These are phyloP conservation scores for Blastobotrys apis DNA, from an alignment of 1,139 yeast species.

Conservation along the genomic window DNA sequence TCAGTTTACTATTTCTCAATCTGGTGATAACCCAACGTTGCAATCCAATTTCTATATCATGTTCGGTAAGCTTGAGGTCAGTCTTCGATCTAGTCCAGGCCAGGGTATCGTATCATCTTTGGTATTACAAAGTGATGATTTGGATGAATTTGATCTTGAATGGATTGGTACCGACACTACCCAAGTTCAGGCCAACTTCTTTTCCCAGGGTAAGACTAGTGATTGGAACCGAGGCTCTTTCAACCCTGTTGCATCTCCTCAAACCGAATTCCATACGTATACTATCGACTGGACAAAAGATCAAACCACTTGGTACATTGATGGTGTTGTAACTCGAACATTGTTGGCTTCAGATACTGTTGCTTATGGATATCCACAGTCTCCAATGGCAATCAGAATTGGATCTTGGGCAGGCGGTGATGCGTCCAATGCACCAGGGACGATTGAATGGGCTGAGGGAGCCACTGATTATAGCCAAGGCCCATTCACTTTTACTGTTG, in stretches of 20 bases:
- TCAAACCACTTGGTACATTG: slow-evolving; percentile 54
- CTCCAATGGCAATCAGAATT: slow-evolving; percentile 65
- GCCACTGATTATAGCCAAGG: slow-evolving; percentile 59
- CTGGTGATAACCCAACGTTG: slow-evolving; percentile 72
- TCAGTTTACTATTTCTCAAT: slow-evolving; percentile 51
- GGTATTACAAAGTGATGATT: slow-evolving; percentile 75
- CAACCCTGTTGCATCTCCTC: slow-evolving; percentile 55
- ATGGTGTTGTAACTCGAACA: slow-evolving; percentile 52
- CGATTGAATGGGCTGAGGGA: slow-evolving; percentile 89
- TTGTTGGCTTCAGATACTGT: slow-evolving; percentile 39
- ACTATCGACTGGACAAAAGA: slow-evolving; percentile 77
- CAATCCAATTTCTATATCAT: slow-evolving; percentile 73
- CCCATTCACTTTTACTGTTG: slow-evolving; percentile 55
- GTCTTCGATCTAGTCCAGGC: slow-evolving; percentile 67
- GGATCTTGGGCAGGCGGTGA: slow-evolving; percentile 89
- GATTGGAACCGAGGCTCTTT: slow-evolving; percentile 74
- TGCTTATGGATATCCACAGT: slow-evolving; percentile 63
- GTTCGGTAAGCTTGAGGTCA: slow-evolving; percentile 79
- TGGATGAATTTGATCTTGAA: slow-evolving; percentile 82
- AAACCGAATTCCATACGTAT: slow-evolving; percentile 62
- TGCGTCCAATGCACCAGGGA: slow-evolving; percentile 57
- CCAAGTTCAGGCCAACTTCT: slow-evolving; percentile 74
- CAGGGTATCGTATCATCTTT: slow-evolving; percentile 73
- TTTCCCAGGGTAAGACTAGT: slow-evolving; percentile 69
- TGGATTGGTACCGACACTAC: slow-evolving; percentile 72